Conservation (phyloP, 805 yeast genomes). For the Candida taoyuanica region DNA sequence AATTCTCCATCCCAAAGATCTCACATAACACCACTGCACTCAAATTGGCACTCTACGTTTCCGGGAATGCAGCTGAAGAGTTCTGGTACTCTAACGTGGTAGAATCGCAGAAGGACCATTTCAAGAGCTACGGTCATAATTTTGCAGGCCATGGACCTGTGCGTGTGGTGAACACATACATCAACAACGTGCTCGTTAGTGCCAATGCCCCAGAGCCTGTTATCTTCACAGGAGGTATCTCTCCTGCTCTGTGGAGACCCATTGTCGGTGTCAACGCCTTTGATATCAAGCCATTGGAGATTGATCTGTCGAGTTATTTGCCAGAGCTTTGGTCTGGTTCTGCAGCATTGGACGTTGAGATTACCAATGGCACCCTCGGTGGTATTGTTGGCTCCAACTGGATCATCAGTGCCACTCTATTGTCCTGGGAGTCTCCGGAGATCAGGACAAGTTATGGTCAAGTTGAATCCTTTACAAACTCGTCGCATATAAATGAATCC, state of each 20-base stretch:
- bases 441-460: conserved; percentile 39
- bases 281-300: conserved; percentile 63
- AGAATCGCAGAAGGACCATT: conserved; percentile 41
- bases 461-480: conserved; percentile 27
- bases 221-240: conserved; percentile 74
- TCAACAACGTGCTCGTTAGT: conserved; percentile 56
- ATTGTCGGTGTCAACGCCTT: conserved; percentile 70
- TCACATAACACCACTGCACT: conserved; percentile 48
- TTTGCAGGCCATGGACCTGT: conserved; percentile 66
- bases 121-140: conserved; percentile 34
- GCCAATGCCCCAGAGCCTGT: conserved; percentile 66
- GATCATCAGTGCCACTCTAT: conserved; percentile 54
- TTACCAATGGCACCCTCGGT: conserved; percentile 46
- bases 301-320: conserved; percentile 66
- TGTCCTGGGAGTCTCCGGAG: conserved; percentile 46
- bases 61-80: conserved; percentile 79
- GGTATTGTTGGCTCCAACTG: conserved; percentile 41
- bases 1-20: conserved; percentile 40
- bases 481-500: conserved; percentile 9
- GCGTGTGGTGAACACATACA: conserved; percentile 57
- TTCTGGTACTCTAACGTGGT: conserved; percentile 71
- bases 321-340: conserved; percentile 61
- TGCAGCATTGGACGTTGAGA: conserved; percentile 40
- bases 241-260: conserved; percentile 80
- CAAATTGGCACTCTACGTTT: conserved; percentile 52